These are phyloP conservation scores for Eutypa lata DNA, from an alignment of 2,329 filamentous ascomycete species.

Conservation along the genomic window DNA sequence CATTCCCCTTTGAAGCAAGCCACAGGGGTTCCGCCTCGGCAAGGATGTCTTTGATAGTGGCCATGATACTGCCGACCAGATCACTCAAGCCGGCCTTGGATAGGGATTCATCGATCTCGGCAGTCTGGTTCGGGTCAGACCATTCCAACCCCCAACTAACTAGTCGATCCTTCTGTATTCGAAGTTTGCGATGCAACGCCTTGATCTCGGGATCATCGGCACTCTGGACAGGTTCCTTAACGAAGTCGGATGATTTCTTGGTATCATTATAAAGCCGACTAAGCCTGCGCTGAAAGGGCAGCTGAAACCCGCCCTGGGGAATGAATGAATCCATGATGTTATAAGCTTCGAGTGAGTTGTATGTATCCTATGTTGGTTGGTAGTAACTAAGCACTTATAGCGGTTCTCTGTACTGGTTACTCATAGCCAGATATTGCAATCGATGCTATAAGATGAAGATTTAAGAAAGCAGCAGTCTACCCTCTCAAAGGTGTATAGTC, in stretches of 20 bases:
- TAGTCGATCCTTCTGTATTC: slow-evolving; percentile 76
- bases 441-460: no score
- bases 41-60: slow-evolving; percentile 75
- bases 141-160: slow-evolving; percentile 80
- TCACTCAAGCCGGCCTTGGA: slow-evolving; percentile 74
- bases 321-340: slow-evolving; percentile 42
- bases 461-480: no score
- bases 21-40: slow-evolving; percentile 74
- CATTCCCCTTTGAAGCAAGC: slow-evolving; percentile 52
- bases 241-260: slow-evolving; percentile 73
- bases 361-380: neutral
- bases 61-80: slow-evolving; percentile 74
- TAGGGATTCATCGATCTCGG: slow-evolving; percentile 67
- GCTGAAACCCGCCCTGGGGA: slow-evolving; percentile 49
- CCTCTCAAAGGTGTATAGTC: no score
- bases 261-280: slow-evolving; percentile 78
- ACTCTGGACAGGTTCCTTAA: slow-evolving; percentile 62
- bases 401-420: neutral
- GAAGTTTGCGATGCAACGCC: slow-evolving; percentile 69
- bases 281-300: slow-evolving; percentile 60
- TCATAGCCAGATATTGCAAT: no score
- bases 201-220: slow-evolving; percentile 67
- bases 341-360: neutral
- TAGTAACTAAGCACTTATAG: neutral
- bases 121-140: slow-evolving; percentile 67